Base-by-base conservation (phyloP, 768 basidiomycete genomes). In the Calvatia gigantea region DNA sequence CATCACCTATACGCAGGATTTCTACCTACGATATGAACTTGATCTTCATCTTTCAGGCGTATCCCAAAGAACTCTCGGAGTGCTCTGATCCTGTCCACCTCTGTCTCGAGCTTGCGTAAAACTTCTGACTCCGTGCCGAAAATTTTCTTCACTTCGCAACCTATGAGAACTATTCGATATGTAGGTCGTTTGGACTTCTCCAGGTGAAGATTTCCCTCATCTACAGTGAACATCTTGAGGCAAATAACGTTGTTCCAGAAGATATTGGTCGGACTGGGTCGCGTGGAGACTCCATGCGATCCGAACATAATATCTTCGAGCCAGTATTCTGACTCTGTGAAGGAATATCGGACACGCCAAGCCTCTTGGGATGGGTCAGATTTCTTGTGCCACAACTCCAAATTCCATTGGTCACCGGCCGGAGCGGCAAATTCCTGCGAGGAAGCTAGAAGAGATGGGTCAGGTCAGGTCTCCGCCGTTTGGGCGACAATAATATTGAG, bases 271-370 rank as follows among this genome's bases (percentile, higher is more conserved):
- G 57, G 59, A 14, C 31, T 45, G 0, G 61, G 62, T n/a, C 57
- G 62, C 14, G 32, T 55, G 28, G 59, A 65, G 3, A 67, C 63
- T 38, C 60, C 62, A 54, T 62, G 65, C 0, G 68, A 68, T 9
- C 59, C 65, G 44, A 60, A 63, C 9, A 53, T 31, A 27, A 55
- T 60, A 54, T 71, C 71, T 7, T 19, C n/a, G 2, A 42, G 46
- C 49, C 59, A 68, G 44, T 56, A 65, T 46, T 71, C 70, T n/a
- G 57, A 59, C 47, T 70, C 70, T 3, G 63, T 51, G 53, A 73
- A 71, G 8, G 64, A 51, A 45, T 63, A 69, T 14, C 66, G 57
- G 8, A 66, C 47, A 28, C 50, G 52, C 70, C 69, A 73, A 33
- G 51, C 19, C n/a, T 7, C 29, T 33, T 38, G 6, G 35, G 42